Conservation (phyloP, 2,329 filamentous ascomycete species). For the Botrytis tulipae region DNA sequence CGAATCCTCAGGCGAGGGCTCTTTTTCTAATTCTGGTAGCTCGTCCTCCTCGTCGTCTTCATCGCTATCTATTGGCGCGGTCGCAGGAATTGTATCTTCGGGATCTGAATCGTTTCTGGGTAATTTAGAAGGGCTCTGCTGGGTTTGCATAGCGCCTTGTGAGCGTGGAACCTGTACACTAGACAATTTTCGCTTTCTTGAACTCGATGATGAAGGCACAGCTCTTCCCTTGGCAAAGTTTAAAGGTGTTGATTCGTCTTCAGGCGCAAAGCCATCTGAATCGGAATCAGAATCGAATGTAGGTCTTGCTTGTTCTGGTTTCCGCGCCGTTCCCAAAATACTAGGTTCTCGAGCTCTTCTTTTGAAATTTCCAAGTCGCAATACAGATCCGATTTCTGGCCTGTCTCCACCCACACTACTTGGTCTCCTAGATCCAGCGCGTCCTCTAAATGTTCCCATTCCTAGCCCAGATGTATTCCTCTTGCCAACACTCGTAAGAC, state of each 20-base stretch:
- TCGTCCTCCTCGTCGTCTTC: slow-evolving; percentile 24
- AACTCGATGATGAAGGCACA: slow-evolving; percentile 33
- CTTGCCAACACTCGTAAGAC: slow-evolving; percentile 34
- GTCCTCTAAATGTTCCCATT: slow-evolving; percentile 38
- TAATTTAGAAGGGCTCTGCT: slow-evolving; percentile 29
- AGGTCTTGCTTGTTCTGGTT: slow-evolving; percentile 39
- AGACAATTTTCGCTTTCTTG: slow-evolving; percentile 54
- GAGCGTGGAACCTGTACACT: slow-evolving; percentile 33
- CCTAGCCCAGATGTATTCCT: slow-evolving; percentile 32
- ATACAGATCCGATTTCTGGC: slow-evolving; percentile 40
- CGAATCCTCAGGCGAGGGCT: slow-evolving; percentile 21
- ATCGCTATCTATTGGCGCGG: slow-evolving; percentile 26
- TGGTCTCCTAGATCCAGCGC: slow-evolving; percentile 24
- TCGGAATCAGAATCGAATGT: slow-evolving; percentile 45
- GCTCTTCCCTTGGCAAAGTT: slow-evolving; percentile 45
- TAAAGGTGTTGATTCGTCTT: slow-evolving; percentile 67
- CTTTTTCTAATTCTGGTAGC: slow-evolving; percentile 4
- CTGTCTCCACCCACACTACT: slow-evolving; percentile 34
- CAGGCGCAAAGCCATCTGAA: slow-evolving; percentile 55
- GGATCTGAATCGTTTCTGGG: slow-evolving; percentile 19
- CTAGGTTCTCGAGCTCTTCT: slow-evolving; percentile 59
- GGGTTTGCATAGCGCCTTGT: slow-evolving; percentile 21
- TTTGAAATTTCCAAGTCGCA: slow-evolving; percentile 57
- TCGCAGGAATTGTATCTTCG: slow-evolving; percentile 33
- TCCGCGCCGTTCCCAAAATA: slow-evolving; percentile 50